phyloP scores from a whole-genome alignment of 2,329 filamentous ascomycete genomes.

The Botrytis hyacinthi region DNA sequence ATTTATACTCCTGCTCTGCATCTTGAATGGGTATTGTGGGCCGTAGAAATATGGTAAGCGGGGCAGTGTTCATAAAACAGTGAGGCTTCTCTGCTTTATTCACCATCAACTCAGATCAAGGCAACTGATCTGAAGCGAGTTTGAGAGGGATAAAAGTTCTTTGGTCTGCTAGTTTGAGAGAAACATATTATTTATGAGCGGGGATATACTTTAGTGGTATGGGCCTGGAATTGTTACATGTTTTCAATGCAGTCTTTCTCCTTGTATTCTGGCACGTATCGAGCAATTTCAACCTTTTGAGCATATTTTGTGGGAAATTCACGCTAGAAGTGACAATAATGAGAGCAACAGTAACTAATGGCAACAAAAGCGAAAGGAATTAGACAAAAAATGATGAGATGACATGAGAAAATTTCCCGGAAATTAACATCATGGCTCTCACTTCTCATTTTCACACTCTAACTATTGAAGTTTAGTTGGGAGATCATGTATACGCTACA shows the following conservation, averaged over 20 bases:
- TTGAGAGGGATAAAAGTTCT: neutral
- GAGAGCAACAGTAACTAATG: neutral
- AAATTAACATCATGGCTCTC: neutral
- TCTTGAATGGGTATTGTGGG: neutral
- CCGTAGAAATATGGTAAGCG: neutral
- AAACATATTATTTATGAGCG: too few relatives aligned
- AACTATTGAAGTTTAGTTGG: neutral
- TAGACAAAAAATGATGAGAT: neutral
- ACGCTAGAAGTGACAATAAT: neutral
- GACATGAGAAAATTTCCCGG: fast-evolving
- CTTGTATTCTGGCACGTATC: neutral
- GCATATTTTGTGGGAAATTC: neutral
- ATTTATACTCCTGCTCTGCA: neutral
- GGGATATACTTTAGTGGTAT: too few relatives aligned
- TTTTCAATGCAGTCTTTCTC: too few relatives aligned
- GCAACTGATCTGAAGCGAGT: neutral
- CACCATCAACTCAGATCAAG: neutral
- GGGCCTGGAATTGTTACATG: too few relatives aligned
- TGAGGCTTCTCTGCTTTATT: neutral
- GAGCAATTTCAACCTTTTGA: neutral
- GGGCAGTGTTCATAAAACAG: neutral
- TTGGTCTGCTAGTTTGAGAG: neutral
- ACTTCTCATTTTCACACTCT: neutral
- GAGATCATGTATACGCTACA: neutral
- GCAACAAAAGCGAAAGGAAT: neutral